Conservation (phyloP, 495 filamentous ascomycete genomes). For the Aspergillus panamensis region DNA sequence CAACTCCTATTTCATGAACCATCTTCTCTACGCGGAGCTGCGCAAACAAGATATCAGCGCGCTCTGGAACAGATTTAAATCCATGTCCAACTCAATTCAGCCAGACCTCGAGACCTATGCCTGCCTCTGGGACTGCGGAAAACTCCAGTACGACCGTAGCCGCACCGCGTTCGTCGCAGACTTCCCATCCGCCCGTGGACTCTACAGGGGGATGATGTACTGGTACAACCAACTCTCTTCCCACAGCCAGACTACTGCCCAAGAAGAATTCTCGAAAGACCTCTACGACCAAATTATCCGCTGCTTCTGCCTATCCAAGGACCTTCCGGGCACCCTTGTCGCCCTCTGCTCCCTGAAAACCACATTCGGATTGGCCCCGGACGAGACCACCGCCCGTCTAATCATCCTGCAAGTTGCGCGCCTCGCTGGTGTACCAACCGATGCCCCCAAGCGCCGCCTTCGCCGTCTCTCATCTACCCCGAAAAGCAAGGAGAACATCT, state of each 20-base stretch:
- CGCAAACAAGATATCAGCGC: slow-evolving; percentile 48
- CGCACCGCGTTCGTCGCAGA: slow-evolving; percentile 32
- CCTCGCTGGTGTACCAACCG: slow-evolving; percentile 38
- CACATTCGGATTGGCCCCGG: slow-evolving; percentile 52
- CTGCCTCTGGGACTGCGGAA: slow-evolving; percentile 60
- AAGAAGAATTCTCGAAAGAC: slow-evolving; percentile 45
- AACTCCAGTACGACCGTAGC: slow-evolving; percentile 49
- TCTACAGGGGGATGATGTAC: slow-evolving; percentile 61
- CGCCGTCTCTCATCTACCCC: slow-evolving; percentile 43
- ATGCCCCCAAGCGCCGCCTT: slow-evolving; percentile 40
- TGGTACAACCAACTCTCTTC: slow-evolving; percentile 42
- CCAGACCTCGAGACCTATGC: slow-evolving; percentile 69
- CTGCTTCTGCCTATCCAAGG: slow-evolving; percentile 51
- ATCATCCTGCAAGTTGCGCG: slow-evolving; percentile 51
- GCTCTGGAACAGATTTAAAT: slow-evolving; percentile 55
- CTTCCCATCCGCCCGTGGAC: slow-evolving; percentile 47
- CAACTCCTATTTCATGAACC: slow-evolving; percentile 72
- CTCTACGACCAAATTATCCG: slow-evolving; percentile 56
- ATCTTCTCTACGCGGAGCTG: slow-evolving; percentile 60
- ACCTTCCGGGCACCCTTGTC: slow-evolving; percentile 59
- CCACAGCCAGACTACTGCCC: slow-evolving; percentile 22
- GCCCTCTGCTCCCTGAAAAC: slow-evolving; percentile 54
- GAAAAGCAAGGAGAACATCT: slow-evolving; percentile 44
- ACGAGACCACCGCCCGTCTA: slow-evolving; percentile 46
- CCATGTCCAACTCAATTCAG: slow-evolving; percentile 43